phyloP scores from a whole-genome alignment of 192 early-diverging fungal species.

The Chytriomyces hyalinus region DNA sequence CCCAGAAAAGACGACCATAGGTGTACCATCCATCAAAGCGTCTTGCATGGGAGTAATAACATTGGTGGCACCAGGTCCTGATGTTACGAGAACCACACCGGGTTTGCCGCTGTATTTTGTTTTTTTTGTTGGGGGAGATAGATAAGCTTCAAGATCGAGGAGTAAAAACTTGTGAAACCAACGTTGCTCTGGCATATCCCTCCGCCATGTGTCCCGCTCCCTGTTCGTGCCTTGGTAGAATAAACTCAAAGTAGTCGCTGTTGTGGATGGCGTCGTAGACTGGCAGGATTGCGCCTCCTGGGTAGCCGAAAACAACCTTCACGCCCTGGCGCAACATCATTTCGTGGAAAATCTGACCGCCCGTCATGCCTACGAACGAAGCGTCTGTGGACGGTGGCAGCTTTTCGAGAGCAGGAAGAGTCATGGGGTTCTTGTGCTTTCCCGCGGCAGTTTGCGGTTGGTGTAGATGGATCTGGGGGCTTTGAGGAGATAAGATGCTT shows the following conservation, averaged over 20 bases:
- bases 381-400: slow-evolving; percentile 40
- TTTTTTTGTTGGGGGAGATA: neutral
- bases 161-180: slow-evolving; percentile 35
- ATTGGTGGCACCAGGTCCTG: slow-evolving; percentile 97
- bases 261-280: slow-evolving; percentile 99
- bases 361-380: slow-evolving; percentile 91
- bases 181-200: slow-evolving; percentile 91
- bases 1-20: slow-evolving; percentile 94
- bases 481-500: no score
- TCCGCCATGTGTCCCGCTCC: slow-evolving; percentile 99
- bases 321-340: slow-evolving; percentile 97
- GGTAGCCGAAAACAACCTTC: slow-evolving; percentile 96
- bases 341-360: slow-evolving; percentile 98
- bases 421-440: neutral
- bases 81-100: slow-evolving; percentile 82
- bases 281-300: slow-evolving; percentile 97
- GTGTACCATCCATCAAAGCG: slow-evolving; percentile 91
- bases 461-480: no score
- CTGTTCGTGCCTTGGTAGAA: slow-evolving; percentile 96
- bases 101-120: slow-evolving; percentile 67
- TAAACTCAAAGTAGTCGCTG: slow-evolving; percentile 93
- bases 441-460: neutral
- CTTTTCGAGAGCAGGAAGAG: neutral
- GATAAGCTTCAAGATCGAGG: slow-evolving; percentile 5
- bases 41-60: slow-evolving; percentile 98